A percentile compares a stretch with the other conserved stretches of the same genome.
Evolutionary conservation across 1,139 yeast genomes (phyloP).

Genomic region (Geotrichum histeridarum): DNA sequence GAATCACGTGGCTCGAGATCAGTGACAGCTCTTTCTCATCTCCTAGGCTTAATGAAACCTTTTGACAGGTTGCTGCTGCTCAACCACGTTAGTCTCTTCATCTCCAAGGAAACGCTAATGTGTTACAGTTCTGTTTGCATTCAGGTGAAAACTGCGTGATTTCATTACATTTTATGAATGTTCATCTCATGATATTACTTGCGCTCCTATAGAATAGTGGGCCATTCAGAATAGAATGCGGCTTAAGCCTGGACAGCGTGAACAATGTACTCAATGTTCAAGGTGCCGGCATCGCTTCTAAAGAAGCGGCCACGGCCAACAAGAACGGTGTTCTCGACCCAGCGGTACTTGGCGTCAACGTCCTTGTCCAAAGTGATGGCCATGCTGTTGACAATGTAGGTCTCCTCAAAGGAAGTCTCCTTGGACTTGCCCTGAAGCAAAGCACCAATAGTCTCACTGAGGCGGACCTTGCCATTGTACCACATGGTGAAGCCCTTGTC

Average conservation of each 20-base stretch:
- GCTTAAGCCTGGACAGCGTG: slow-evolving; percentile 22
- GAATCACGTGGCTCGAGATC: too few relatives aligned
- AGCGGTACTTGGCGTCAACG: slow-evolving; percentile 43
- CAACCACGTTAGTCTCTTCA: too few relatives aligned
- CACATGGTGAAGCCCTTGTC: slow-evolving; percentile 36
- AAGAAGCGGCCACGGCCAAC: slow-evolving; percentile 53
- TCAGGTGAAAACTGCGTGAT: too few relatives aligned
- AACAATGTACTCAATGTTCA: slow-evolving; percentile 50
- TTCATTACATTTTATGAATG: too few relatives aligned
- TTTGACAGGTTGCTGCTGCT: too few relatives aligned
- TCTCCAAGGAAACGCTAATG: too few relatives aligned
- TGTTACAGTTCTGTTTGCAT: too few relatives aligned
- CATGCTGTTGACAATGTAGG: slow-evolving; percentile 48
- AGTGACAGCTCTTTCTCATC: too few relatives aligned
- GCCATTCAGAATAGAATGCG: neutral
- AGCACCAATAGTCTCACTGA: slow-evolving; percentile 37
- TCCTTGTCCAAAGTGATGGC: slow-evolving; percentile 40
- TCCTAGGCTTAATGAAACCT: too few relatives aligned
- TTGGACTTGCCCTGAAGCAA: slow-evolving; percentile 38
- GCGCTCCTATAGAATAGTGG: neutral
- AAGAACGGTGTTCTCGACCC: slow-evolving; percentile 46
- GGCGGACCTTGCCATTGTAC: slow-evolving; percentile 47
- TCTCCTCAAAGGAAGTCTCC: slow-evolving; percentile 41
- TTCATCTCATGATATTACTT: too few relatives aligned
- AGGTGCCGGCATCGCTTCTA: slow-evolving; percentile 41